A percentile compares a stretch with the other conserved stretches of the same genome.
Evolutionary conservation across 208 protist species (phyloP).

Genomic region (Crithidia brevicula): DNA sequence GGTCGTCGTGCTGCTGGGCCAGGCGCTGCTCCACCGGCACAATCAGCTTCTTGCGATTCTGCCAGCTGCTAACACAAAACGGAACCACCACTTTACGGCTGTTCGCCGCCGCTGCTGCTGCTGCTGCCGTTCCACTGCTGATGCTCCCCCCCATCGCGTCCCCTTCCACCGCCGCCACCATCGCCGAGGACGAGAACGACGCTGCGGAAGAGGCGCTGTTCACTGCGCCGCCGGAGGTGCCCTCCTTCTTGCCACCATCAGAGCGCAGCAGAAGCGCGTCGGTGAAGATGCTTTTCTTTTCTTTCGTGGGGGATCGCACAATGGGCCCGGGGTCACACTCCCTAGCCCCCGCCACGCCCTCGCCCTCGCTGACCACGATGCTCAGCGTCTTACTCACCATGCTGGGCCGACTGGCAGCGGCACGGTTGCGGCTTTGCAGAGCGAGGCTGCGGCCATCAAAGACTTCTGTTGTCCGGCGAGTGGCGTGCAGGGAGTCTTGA

Average conservation of each 20-base stretch:
- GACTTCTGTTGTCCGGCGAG: constrained; percentile 30
- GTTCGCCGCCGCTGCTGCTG: neutral
- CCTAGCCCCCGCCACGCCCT: constrained; percentile 4
- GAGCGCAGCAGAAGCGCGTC: constrained; percentile 21
- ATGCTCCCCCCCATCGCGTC: neutral
- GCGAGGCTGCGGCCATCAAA: constrained; percentile 39
- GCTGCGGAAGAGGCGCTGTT: neutral
- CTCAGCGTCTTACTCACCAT: constrained; percentile 24
- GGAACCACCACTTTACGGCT: constrained; percentile 52
- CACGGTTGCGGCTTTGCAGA: constrained; percentile 22
- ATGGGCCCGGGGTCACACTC: constrained; percentile 51
- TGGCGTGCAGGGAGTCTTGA: constrained; percentile 27
- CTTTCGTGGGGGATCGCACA: constrained; percentile 73
- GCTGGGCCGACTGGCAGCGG: neutral
- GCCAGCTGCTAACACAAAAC: constrained; percentile 78
- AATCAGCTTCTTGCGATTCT: constrained; percentile 83
- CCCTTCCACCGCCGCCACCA: constrained; percentile 3
- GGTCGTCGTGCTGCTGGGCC: constrained; percentile 54
- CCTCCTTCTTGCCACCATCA: neutral
- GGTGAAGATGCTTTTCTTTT: constrained; percentile 41
- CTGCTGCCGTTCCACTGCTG: neutral
- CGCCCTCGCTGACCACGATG: constrained; percentile 16
- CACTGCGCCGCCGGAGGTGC: neutral
- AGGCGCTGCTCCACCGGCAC: constrained; percentile 80
- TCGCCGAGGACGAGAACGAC: constrained; percentile 11